Percentiles rank a stretch among this genome's conserved stretches.
These are phyloP conservation scores for Flaveria trinervia DNA, from an alignment of 129 eudicot species.

Conservation along the genomic window DNA sequence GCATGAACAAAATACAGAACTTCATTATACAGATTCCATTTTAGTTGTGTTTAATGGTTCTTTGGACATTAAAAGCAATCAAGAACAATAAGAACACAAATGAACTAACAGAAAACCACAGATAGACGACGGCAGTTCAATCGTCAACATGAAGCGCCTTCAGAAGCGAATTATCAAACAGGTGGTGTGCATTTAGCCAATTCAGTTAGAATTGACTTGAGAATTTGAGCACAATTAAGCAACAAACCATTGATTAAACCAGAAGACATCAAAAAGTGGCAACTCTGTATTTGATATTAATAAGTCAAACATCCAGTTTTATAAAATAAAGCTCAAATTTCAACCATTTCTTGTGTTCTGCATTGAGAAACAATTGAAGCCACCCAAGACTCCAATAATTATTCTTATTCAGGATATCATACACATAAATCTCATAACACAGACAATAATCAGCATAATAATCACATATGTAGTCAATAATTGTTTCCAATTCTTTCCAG, in stretches of 20 bases:
- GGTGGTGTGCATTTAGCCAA: constrained; percentile 33
- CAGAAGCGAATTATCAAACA: constrained; percentile 25
- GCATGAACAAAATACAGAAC: neutral
- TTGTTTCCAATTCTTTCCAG: constrained; percentile 35
- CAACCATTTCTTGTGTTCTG: constrained; percentile 32
- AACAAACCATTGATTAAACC: constrained; percentile 23
- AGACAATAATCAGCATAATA: constrained; percentile 42
- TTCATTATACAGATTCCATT: constrained; percentile 4
- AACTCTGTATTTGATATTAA: constrained; percentile 29
- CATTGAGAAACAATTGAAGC: constrained; percentile 26
- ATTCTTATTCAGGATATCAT: constrained; percentile 16
- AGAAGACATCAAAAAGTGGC: constrained; percentile 16
- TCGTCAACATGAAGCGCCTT: constrained; percentile 5
- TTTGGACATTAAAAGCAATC: constrained; percentile 11
- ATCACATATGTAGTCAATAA: constrained; percentile 37
- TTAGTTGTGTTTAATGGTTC: neutral
- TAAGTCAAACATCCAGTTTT: constrained; percentile 35
- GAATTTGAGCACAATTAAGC: constrained; percentile 29
- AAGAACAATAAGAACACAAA: constrained; percentile 12
- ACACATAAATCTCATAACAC: constrained; percentile 21
- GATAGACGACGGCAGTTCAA: no score
- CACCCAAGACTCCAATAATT: constrained; percentile 20
- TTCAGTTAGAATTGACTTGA: neutral
- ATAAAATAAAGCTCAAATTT: constrained; percentile 21
- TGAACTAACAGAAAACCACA: no score